Base-by-base conservation (phyloP, 2,329 filamentous ascomycete species). In the Rutstroemia sp. region DNA sequence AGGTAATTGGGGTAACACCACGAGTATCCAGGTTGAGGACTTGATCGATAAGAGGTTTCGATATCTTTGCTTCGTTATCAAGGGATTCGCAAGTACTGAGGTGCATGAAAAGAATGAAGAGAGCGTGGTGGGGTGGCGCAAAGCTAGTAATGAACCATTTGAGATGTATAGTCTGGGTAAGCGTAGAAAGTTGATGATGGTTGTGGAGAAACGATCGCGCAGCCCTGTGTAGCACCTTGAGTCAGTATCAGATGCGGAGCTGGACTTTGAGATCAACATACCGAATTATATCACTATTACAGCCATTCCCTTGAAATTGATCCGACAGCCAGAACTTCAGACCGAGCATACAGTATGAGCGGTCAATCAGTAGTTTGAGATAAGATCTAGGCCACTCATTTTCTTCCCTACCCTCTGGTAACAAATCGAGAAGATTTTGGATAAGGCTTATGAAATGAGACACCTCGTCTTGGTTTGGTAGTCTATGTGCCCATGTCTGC, bases 261-360 rank as follows among this genome's bases (percentile, higher is more conserved):
- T n/a, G 5, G 25, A 30, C 9, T 36, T n/a, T 12, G 25, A 38
- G 25, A 39, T 17, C 25, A 45, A 25, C 39, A 38, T 51, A 54
- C 56, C 39, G 30, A 27, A 58, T 39, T 23, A 58, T 42, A 50
- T 58, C 51, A 34, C 56, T 58, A 8, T 58, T 51, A 17, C 56
- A 58, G 4, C 51, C 46, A 4, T 51, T 58, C 12, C 48, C 56
- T 19, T 49, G 50, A 27, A 49, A 58, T 27, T 54, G 39, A 48
- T 58, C 56, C 8, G 50, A 44, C 23, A 51, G 56, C 56, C 56
- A 58, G 40, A 58, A 58, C 19, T 51, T 39, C n/a, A 58, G 14
- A 6, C 56, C 56, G 4, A 58, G 51, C 56, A 58, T 58, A 23
- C 56, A 58, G 42, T 58, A 58, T 36, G 51, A 47, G 21, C 56